Conservation (phyloP, 2,329 filamentous ascomycete genomes). For the Diplocarpon rosae region DNA sequence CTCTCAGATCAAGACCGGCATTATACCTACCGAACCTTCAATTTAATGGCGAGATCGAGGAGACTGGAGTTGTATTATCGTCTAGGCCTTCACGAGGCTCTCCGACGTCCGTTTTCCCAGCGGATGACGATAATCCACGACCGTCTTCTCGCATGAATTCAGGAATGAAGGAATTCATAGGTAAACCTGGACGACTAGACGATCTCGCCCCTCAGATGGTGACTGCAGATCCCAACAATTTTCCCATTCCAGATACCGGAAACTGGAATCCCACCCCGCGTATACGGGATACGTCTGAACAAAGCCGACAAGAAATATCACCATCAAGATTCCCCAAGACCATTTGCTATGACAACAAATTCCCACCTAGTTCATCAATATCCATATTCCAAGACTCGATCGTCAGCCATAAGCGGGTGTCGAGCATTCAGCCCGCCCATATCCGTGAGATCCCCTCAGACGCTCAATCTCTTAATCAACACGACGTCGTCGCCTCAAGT, state of each 20-base stretch:
- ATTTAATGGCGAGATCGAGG: constrained; percentile 10
- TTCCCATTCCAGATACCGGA: constrained; percentile 13
- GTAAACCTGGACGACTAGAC: constrained; percentile 5
- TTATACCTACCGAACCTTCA: constrained; percentile 16
- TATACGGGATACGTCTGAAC: constrained; percentile 8
- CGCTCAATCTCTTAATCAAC: neutral
- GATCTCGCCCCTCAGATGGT: constrained; percentile 4
- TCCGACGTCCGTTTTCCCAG: constrained; percentile 11
- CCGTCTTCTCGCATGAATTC: constrained; percentile 5
- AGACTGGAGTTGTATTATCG: constrained; percentile 3
- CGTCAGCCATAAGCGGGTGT: constrained; percentile 7
- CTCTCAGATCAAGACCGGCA: constrained; percentile 10
- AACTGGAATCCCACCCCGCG: constrained; percentile 9
- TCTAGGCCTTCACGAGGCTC: constrained; percentile 7
- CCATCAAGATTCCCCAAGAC: constrained; percentile 1
- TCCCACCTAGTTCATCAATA: neutral
- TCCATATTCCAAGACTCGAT: constrained; percentile 8
- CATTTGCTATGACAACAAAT: neutral
- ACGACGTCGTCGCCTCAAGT: constrained; percentile 10
- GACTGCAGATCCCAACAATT: constrained; percentile 1
- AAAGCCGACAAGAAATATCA: constrained; percentile 1
- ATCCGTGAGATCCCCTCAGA: neutral
- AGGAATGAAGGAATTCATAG: constrained; percentile 1
- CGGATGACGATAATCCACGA: constrained; percentile 2
- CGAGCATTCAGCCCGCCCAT: constrained; percentile 2